Evolutionary conservation across 768 basidiomycete genomes (phyloP), one percentile per base, ranked within the genome.

Genomic region (Royoungia palumana): DNA sequence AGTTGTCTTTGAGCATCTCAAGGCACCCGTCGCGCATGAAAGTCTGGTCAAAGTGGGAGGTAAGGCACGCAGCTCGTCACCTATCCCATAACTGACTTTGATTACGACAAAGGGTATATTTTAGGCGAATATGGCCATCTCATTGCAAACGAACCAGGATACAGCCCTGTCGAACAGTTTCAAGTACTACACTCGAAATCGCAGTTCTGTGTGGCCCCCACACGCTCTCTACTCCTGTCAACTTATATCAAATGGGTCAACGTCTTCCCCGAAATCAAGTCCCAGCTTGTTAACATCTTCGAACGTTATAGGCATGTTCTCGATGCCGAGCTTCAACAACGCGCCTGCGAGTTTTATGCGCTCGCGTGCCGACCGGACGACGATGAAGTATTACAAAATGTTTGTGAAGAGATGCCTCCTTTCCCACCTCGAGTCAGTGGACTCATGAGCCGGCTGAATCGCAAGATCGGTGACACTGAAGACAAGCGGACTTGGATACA

Each of bases 191-290:
- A 99, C 69, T 82, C 91, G 7, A 98, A 97, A 66, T 94, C 94
- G 13, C 93, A 95, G 65, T 89, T 92, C 63, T 96, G 94, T 63
- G 79, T 89, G 32, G 93, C 94, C 5, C 73, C 94, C 25, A 98
- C 96, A 8, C 83, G 95, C 28, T 87, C 94, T 0, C 76, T 99
- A 25, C 81, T 99, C 22, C 76, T 99, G 30, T 95, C 96, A 11
- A 97, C 96, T 1, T 99, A 99, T 66, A 87, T 97, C 74, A 99
- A 99, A 79, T 98, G 95, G 95, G 93, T 96, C 55, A 99, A 99
- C 65, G 90, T 99, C 48, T 99, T 98, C 70, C 96, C 96, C 17
- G 96, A 99, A 68, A 96, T 99, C 71, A 96, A 94, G 60, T 79
- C 85, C 7, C 94, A 97, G 57, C 81, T 99, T 24, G 60, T 97